Percentiles rank a stretch among this genome's conserved stretches.
Conservation (phyloP, 2,329 filamentous ascomycete genomes). For the Cordyceps tenuipes region DNA sequence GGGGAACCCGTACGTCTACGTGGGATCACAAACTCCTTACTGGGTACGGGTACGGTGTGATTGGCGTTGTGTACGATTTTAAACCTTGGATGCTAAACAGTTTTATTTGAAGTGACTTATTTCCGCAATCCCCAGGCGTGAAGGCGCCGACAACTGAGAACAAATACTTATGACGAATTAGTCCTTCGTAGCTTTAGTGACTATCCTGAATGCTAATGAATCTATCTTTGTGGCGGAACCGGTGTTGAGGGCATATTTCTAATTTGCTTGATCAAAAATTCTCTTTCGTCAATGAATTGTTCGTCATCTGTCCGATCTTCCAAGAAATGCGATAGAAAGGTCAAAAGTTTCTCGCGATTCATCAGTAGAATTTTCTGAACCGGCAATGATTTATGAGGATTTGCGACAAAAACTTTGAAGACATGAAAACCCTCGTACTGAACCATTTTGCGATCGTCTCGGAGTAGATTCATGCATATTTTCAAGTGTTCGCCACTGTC, state of each 20-base stretch:
- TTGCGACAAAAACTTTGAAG: slow-evolving; percentile 98
- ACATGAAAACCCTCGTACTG: slow-evolving; percentile 99
- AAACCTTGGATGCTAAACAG: neutral
- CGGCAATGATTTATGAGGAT: slow-evolving; percentile 93
- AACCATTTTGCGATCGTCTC: slow-evolving; percentile 96
- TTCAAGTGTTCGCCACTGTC: slow-evolving; percentile 93
- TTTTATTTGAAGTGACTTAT: neutral
- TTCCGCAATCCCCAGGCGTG: neutral
- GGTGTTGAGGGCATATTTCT: slow-evolving; percentile 55
- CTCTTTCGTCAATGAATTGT: slow-evolving; percentile 96
- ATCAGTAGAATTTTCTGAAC: slow-evolving; percentile 94
- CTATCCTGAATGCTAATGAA: neutral
- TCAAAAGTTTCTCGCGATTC: slow-evolving; percentile 84
- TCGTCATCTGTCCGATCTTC: slow-evolving; percentile 95
- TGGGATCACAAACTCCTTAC: neutral
- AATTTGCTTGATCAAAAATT: slow-evolving; percentile 95
- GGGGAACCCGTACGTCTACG: neutral
- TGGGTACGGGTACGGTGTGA: neutral
- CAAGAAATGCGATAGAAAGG: slow-evolving; percentile 83
- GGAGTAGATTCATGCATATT: slow-evolving; percentile 93
- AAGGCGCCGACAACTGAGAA: neutral
- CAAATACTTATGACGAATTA: neutral
- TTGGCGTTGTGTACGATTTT: slow-evolving; percentile 4
- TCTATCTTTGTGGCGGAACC: slow-evolving; percentile 40
- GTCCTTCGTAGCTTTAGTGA: neutral